phyloP scores from a whole-genome alignment of 495 filamentous ascomycete species.

The Hypoxylon fuscum region DNA sequence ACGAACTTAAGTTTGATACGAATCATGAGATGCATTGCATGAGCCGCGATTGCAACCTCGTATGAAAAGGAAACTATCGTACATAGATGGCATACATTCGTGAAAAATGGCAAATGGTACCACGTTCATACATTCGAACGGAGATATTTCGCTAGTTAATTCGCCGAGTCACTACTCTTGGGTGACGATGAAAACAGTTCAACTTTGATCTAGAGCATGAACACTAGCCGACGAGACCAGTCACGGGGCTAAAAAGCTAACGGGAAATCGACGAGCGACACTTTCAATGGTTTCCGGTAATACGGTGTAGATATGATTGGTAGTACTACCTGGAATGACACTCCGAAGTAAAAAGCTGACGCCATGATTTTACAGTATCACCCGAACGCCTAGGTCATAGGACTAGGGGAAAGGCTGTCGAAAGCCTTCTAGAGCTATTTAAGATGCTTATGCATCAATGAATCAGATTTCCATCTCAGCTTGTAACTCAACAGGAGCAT shows the following conservation, averaged over 20 bases:
- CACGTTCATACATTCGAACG: neutral
- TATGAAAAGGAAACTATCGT: neutral
- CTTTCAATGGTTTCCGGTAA: neutral
- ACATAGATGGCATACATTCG: neutral
- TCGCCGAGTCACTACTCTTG: neutral
- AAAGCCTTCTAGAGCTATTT: no score
- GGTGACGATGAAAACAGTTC: neutral
- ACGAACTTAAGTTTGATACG: neutral
- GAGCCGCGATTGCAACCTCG: neutral
- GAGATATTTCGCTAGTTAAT: neutral
- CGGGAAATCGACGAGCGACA: neutral
- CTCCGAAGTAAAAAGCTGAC: slow-evolving; percentile 1
- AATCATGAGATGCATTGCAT: neutral
- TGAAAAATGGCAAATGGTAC: neutral
- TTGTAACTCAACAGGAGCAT: no score
- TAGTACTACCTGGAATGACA: neutral
- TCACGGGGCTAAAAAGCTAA: neutral
- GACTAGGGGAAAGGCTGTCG: no score
- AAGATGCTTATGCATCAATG: no score
- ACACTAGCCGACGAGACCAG: neutral
- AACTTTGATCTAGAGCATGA: neutral
- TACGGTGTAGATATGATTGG: neutral
- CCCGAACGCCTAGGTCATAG: neutral
- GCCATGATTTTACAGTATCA: neutral
- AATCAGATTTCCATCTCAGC: no score